Percentiles rank a stretch among this genome's conserved stretches.
phyloP scores from a whole-genome alignment of 331 rosid species.

The Stylosanthes scabra region DNA sequence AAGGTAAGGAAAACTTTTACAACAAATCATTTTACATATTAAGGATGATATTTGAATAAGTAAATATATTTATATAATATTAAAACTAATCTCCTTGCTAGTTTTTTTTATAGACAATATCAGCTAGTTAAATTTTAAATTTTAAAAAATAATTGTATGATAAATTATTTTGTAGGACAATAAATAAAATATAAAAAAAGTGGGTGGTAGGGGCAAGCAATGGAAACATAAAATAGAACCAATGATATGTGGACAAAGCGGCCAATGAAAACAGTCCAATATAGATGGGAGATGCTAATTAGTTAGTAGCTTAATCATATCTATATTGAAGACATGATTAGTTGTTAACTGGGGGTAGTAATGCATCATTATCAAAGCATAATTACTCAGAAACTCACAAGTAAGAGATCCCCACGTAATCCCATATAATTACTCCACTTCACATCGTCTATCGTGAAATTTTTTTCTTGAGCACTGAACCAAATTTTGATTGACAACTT shows the following conservation, averaged over 20 bases:
- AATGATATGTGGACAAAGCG: conserved; percentile 20
- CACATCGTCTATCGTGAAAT: conserved; percentile 47
- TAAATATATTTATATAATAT: too few species aligned
- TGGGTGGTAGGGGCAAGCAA: too few species aligned
- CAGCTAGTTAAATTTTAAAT: too few species aligned
- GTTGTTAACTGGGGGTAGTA: conserved; percentile 5
- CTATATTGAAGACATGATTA: conserved; percentile 12
- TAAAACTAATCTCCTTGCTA: too few species aligned
- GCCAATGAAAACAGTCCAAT: conserved; percentile 8
- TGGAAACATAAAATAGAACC: background rate
- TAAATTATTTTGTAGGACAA: too few species aligned
- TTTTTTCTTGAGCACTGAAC: conserved; percentile 44
- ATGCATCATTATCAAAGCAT: conserved; percentile 52
- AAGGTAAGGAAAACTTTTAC: too few species aligned
- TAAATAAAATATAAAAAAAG: too few species aligned
- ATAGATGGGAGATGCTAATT: conserved; percentile 1
- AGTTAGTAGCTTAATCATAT: background rate
- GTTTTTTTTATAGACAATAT: too few species aligned
- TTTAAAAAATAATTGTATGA: too few species aligned
- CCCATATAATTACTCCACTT: conserved; percentile 35
- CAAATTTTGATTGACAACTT: background rate
- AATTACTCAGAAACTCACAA: conserved; percentile 42
- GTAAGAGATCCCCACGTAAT: conserved; percentile 10
- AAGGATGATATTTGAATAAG: too few species aligned
- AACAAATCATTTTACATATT: too few species aligned